Evolutionary conservation across 1,284 basidiomycete genomes (phyloP), one percentile per base, ranked within the genome.

Genomic region (Anthracocystis walkeri): DNA sequence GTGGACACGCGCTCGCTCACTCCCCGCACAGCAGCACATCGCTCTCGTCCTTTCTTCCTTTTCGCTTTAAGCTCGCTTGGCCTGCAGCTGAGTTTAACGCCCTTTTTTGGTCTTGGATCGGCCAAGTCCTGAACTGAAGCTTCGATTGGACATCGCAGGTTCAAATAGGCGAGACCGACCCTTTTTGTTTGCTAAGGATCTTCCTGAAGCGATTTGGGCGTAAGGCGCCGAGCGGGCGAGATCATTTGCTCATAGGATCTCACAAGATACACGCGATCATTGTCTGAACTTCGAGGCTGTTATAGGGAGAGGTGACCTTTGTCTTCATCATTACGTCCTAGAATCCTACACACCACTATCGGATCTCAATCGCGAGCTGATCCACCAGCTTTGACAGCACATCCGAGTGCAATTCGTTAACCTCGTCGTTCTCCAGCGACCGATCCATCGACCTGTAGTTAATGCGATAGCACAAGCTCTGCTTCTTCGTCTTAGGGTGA

Each of bases 401-500:
- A 49, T 85, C 66, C 12, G 84, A 80, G 69, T 97, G 94, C 41
- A 96, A 86, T 20, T 86, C 87, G 84, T 97, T 97, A 44, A 93
- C 91, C 86, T 97, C 94, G 25, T 93, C 93, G 80, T 95, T 96
- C 31, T 92, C 92, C 65, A 99, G 86, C 16, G 93, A 95, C 82
- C 92, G 90, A 85, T 99, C 96, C 95, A 99, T 97, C 38, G 94
- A 97, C 58, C 95, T 89, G 85, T 98, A 99, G 81, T 94, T 94
- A 74, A 99, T 90, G 52, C 96, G 89, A 86, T 94, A 98, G 85
- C 95, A 95, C 73, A 92, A 87, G 78, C 93, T 95, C 71, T 89
- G 89, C 53, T 90, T 89, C 27, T 89, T 88, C 5, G 94, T 94
- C 87, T 94, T 96, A 0, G 95, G 95, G 86, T 99, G 94, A 14